Evolutionary conservation across 345 rosid species (phyloP).

Genomic region (Populus davidiana): DNA sequence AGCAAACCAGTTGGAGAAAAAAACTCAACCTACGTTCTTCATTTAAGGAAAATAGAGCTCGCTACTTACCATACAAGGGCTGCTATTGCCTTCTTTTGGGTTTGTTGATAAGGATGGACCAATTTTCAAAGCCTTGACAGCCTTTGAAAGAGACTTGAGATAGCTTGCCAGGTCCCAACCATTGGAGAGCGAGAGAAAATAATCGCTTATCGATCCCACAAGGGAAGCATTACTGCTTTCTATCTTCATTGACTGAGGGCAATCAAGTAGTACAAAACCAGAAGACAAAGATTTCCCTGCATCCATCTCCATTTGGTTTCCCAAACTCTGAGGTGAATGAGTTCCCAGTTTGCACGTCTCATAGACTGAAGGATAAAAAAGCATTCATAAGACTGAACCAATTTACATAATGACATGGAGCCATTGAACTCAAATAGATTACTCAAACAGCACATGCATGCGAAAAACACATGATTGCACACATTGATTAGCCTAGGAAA

Average conservation of each 20-base stretch:
- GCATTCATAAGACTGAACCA: background rate
- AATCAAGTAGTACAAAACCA: constrained; percentile 89
- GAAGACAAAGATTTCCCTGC: constrained; percentile 61
- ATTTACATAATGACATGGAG: background rate
- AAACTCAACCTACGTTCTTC: background rate
- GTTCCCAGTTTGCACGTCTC: constrained; percentile 93
- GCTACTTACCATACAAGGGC: constrained; percentile 72
- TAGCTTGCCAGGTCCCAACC: constrained; percentile 97
- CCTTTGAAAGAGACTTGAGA: constrained; percentile 88
- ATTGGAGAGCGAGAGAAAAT: constrained; percentile 93
- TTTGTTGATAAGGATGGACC: constrained; percentile 53
- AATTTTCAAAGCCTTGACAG: constrained; percentile 75
- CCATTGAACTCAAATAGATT: background rate
- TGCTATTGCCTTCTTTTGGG: constrained; percentile 80
- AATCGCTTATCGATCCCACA: constrained; percentile 95
- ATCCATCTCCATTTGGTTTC: constrained; percentile 81
- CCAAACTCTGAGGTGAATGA: constrained; percentile 77
- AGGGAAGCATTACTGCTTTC: constrained; percentile 90
- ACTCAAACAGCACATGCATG: background rate
- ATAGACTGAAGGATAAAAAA: constrained; percentile 50
- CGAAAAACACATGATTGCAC: background rate
- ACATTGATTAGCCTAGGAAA: background rate
- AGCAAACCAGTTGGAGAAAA: background rate
- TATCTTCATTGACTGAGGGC: constrained; percentile 98
- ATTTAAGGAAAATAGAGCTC: background rate